A percentile compares a stretch with the other conserved stretches of the same genome.
phyloP scores from a whole-genome alignment of 73 alveolate genomes.

The Paramecium pentaurelia region DNA sequence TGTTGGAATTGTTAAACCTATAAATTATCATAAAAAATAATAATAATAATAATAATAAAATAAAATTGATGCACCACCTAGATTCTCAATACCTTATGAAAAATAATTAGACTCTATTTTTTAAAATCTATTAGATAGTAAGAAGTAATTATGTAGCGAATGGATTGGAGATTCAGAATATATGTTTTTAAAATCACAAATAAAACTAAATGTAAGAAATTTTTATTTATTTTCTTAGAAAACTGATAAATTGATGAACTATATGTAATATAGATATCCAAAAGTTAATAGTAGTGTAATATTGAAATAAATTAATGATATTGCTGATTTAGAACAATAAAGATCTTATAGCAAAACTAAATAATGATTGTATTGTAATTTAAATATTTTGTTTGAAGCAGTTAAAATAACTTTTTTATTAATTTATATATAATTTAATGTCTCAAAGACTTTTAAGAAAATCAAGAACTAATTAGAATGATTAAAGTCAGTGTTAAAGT shows the following conservation, averaged over 20 bases:
- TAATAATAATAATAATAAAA: not conserved
- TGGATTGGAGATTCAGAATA: conserved; percentile 22
- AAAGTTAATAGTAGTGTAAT: conserved; percentile 6
- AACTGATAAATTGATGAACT: not conserved
- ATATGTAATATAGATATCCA: not conserved
- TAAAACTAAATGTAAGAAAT: not conserved
- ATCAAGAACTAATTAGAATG: not conserved
- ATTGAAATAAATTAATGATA: not conserved
- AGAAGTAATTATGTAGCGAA: not conserved
- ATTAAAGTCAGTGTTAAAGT: not conserved
- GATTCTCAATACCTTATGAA: not conserved
- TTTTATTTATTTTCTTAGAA: not conserved
- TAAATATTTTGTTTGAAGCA: not conserved
- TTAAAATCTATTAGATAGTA: not conserved
- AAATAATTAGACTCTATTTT: not conserved
- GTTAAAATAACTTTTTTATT: not conserved
- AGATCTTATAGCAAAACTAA: not conserved
- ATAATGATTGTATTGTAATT: not conserved
- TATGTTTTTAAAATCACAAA: not conserved
- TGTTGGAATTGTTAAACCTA: conserved; percentile 29
- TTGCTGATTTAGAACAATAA: conserved; percentile 19
- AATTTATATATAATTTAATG: not conserved
- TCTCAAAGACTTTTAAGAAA: conserved; percentile 2
- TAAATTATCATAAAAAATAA: conserved; percentile 15
- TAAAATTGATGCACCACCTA: not conserved